Evolutionary conservation across 2,329 filamentous ascomycete genomes (phyloP), one percentile per base, ranked within the genome.

Genomic region (Chaetomiaceae sp.): DNA sequence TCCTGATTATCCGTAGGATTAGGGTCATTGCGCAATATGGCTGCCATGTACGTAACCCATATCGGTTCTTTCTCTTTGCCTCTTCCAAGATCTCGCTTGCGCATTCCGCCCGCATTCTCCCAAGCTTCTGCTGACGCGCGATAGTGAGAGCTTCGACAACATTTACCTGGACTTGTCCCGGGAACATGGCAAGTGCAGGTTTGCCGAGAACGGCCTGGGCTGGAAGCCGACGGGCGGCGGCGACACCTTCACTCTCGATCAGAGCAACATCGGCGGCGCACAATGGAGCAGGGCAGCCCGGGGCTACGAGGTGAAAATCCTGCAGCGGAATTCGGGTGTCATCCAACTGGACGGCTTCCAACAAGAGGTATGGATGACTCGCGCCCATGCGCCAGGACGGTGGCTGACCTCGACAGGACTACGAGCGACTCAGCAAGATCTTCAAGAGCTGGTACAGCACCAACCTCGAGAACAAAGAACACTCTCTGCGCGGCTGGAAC

Each of bases 401-500:
- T 33, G 36, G 47, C 63, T 63, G 40, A 61, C 47, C 19, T 51
- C 14, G 19, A 29, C 65, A 89, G 80, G 92, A 99, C 70, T 89
- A 90, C 63, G 94, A 99, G 62, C 89, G 94, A 51, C 76, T 96
- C 14, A 81, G 78, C 73, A 96, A 96, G 70, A 83, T 94, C 62
- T 96, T 99, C 80, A 97, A 96, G 76, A 89, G 92, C 66, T 97
- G 92, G 89, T 99, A 97, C 74, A 94, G 90, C 73, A 87, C 94
- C 65, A 91, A 85, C 65, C 81, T 99, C 55, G 91, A 97, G 69
- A 89, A 83, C 70, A 90, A 89, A 71, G 94, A 99, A 72, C 94
- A 97, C 71, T 91, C 94, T 22, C 77, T 99, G 55, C 85, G 94
- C 63, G 94, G 94, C 53, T 99, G 94, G 94, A 99, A 99, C 71